Evolutionary conservation across 768 basidiomycete species (phyloP).

Genomic region (Lyophyllum shimeji): DNA sequence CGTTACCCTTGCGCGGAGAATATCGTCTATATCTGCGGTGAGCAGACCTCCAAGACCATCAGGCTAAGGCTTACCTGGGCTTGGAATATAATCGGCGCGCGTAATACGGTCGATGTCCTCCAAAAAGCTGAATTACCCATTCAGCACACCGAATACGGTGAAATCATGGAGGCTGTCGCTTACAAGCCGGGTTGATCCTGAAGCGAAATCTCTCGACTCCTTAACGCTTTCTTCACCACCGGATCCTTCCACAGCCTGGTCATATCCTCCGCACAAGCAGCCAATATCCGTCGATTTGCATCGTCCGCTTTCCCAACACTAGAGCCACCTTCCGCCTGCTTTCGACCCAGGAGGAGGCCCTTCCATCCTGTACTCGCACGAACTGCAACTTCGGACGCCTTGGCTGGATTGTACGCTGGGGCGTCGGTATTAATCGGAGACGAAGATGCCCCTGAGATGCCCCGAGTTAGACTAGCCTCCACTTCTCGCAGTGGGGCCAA

Average conservation of each 20-base stretch:
- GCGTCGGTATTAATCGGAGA: conserved; percentile 12
- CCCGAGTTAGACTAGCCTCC: conserved; percentile 46
- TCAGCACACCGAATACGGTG: background rate
- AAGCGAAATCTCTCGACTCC: conserved; percentile 42
- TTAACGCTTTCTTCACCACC: conserved; percentile 42
- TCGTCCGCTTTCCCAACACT: conserved; percentile 30
- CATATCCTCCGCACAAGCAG: conserved; percentile 56
- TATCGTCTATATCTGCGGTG: conserved; percentile 43
- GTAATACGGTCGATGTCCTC: conserved; percentile 54
- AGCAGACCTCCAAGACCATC: background rate
- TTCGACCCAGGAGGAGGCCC: conserved; percentile 36
- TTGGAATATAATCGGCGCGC: conserved; percentile 49
- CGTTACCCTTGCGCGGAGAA: conserved; percentile 61
- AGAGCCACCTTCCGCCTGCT: conserved; percentile 20
- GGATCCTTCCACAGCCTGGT: conserved; percentile 50
- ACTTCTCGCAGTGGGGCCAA: conserved; percentile 57
- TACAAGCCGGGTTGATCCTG: conserved; percentile 65
- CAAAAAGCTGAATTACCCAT: conserved; percentile 47
- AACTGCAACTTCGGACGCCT: conserved; percentile 46
- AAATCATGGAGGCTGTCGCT: conserved; percentile 24
- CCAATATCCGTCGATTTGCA: conserved; percentile 45
- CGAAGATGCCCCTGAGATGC: conserved; percentile 33
- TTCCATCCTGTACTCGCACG: conserved; percentile 54
- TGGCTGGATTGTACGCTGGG: conserved; percentile 34
- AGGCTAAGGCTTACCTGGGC: conserved; percentile 39